These are phyloP conservation scores for Nakaseomyces kungkrabaensis DNA, from an alignment of 1,139 yeast genomes.

Conservation along the genomic window DNA sequence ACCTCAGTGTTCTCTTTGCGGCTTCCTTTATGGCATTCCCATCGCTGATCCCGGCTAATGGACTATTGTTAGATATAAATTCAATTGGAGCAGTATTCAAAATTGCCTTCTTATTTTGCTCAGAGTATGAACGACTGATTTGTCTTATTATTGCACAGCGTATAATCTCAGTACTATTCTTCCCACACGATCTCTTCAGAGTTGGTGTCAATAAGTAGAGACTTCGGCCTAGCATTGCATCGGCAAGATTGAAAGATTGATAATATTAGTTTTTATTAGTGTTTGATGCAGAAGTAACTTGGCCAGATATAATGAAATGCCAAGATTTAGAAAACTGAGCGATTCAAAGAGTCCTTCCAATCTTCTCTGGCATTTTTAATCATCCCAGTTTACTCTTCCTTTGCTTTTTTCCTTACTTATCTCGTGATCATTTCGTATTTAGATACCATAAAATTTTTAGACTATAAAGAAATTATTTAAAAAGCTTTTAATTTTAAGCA, in stretches of 20 bases:
- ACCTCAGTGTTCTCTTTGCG: constrained; percentile 28
- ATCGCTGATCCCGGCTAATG: constrained; percentile 2
- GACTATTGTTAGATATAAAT: constrained; percentile 27
- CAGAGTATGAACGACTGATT: not conserved
- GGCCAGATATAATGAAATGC: no score
- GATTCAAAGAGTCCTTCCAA: no score
- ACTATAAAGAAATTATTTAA: no score
- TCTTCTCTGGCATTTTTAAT: no score
- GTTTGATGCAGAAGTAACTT: no score
- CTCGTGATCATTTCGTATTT: no score
- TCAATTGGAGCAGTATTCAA: constrained; percentile 32
- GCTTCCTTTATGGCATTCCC: constrained; percentile 10
- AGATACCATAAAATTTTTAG: no score
- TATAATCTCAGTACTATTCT: not conserved
- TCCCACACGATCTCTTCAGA: not conserved
- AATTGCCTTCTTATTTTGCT: constrained; percentile 1
- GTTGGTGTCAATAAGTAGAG: not conserved
- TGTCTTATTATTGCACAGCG: not conserved
- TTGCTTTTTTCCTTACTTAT: no score
- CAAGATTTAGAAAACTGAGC: no score
- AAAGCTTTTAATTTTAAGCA: no score
- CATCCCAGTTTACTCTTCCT: no score
- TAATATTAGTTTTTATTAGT: no score
- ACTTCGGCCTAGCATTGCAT: constrained; percentile 3
- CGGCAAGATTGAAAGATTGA: not conserved